Evolutionary conservation across 257 asterid species (phyloP).

Genomic region (Lantana camara): DNA sequence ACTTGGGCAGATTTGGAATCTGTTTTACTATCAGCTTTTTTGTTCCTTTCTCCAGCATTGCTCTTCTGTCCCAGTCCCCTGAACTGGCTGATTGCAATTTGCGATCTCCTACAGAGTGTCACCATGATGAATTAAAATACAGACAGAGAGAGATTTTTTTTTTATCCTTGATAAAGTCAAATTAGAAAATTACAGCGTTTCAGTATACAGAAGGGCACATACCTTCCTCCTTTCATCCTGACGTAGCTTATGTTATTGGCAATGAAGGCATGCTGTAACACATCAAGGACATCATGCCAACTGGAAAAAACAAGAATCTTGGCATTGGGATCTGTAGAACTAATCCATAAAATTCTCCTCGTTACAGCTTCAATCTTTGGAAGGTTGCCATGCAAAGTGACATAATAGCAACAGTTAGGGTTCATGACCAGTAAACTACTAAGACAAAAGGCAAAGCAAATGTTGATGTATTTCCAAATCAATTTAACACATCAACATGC

Average conservation of each 20-base stretch:
- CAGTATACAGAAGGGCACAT: constrained; percentile 9
- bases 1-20: constrained; percentile 65
- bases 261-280: constrained; percentile 83
- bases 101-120: constrained; percentile 68
- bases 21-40: constrained; percentile 31
- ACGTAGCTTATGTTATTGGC: constrained; percentile 73
- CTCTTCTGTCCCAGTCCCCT: constrained; percentile 63
- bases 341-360: constrained; percentile 84
- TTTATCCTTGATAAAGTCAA: too few species aligned
- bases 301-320: constrained; percentile 88
- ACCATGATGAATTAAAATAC: constrained; percentile 19
- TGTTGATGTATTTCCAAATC: too few species aligned
- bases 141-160: too few species aligned
- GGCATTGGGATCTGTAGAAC: constrained; percentile 53
- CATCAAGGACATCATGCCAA: constrained; percentile 98
- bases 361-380: constrained; percentile 90
- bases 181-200: background rate
- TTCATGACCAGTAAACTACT: constrained; percentile 1
- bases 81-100: constrained; percentile 79
- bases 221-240: constrained; percentile 99
- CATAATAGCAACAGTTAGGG: constrained; percentile 9
- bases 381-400: constrained; percentile 24
- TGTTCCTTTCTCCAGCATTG: constrained; percentile 38
- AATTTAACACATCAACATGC: too few species aligned
- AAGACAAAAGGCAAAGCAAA: background rate